Conservation (phyloP, 805 yeast genomes). For the Wickerhamiella spandovensis region DNA sequence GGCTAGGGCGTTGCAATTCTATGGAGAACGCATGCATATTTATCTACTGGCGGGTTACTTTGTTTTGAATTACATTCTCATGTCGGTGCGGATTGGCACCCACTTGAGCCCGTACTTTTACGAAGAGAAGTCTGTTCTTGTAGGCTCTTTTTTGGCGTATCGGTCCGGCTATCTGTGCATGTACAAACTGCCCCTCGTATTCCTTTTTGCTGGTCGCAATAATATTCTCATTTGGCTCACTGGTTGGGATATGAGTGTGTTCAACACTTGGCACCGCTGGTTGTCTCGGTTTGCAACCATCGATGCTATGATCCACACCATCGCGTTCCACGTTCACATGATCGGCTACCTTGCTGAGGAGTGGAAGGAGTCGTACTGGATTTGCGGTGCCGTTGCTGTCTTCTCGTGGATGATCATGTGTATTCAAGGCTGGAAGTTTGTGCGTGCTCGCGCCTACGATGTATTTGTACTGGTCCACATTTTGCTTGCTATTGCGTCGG, state of each 20-base stretch:
- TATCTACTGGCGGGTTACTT: slow-evolving; percentile 4
- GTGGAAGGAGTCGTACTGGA: slow-evolving; percentile 14
- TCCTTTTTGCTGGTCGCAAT: slow-evolving; percentile 57
- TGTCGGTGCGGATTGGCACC: background rate
- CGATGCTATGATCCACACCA: slow-evolving; percentile 39
- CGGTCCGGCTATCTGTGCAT: slow-evolving; percentile 22
- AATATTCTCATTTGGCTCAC: slow-evolving; percentile 45
- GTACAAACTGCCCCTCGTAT: slow-evolving; percentile 36
- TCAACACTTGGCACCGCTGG: slow-evolving; percentile 50
- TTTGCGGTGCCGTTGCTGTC: slow-evolving; percentile 20
- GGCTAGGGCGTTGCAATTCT: background rate
- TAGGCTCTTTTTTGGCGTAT: slow-evolving; percentile 20
- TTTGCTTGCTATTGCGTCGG: slow-evolving; percentile 37
- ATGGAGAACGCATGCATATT: slow-evolving; percentile 3
- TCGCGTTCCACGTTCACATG: slow-evolving; percentile 33
- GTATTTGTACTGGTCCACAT: slow-evolving; percentile 45
- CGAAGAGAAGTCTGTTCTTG: background rate
- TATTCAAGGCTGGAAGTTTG: slow-evolving; percentile 22
- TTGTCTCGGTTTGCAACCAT: slow-evolving; percentile 37
- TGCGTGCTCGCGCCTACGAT: slow-evolving; percentile 34
- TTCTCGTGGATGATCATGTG: slow-evolving; percentile 24
- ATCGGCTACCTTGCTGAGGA: slow-evolving; percentile 15
- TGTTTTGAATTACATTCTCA: background rate
- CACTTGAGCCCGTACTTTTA: background rate
- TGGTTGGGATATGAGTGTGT: slow-evolving; percentile 42